phyloP scores from a whole-genome alignment of 2,329 filamentous ascomycete species.

The Rutstroemia sydowiana region DNA sequence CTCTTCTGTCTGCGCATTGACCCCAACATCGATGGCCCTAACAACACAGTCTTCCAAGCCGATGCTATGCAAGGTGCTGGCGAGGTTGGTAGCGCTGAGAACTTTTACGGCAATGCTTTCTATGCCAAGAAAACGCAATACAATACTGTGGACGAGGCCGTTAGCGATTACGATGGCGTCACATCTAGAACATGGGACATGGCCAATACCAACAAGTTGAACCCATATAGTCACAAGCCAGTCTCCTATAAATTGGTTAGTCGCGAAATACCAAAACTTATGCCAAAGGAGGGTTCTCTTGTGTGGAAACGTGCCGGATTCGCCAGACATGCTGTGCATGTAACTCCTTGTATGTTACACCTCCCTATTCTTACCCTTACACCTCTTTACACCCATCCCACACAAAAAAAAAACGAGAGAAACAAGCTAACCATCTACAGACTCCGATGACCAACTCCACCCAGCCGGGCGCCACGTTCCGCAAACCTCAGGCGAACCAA shows the following conservation, averaged over 20 bases:
- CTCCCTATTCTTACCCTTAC: slow-evolving; percentile 34
- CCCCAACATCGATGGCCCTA: slow-evolving; percentile 75
- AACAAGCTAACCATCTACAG: slow-evolving; percentile 25
- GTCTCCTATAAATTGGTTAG: slow-evolving; percentile 85
- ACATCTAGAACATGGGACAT: slow-evolving; percentile 88
- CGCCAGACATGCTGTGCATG: slow-evolving; percentile 51
- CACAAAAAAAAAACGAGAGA: slow-evolving; percentile 35
- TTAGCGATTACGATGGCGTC: slow-evolving; percentile 72
- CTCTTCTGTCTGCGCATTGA: slow-evolving; percentile 87
- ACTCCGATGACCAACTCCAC: slow-evolving; percentile 51
- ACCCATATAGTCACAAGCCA: slow-evolving; percentile 79
- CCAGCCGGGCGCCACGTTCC: slow-evolving; percentile 54
- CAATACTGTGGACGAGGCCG: slow-evolving; percentile 58
- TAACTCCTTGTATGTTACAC: slow-evolving; percentile 58
- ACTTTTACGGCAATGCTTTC: slow-evolving; percentile 86
- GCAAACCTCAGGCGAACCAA: slow-evolving; percentile 44
- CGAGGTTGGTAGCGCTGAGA: slow-evolving; percentile 72
- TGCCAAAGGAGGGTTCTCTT: slow-evolving; percentile 73
- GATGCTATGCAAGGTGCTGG: slow-evolving; percentile 66
- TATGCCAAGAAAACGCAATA: slow-evolving; percentile 78
- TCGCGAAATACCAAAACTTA: slow-evolving; percentile 67
- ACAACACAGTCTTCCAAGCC: slow-evolving; percentile 79
- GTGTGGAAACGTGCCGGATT: slow-evolving; percentile 59
- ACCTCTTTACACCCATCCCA: background rate
- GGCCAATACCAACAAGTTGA: slow-evolving; percentile 73